Evolutionary conservation across 169 alveolate species (phyloP).

Genomic region (Plasmodium coatneyi): DNA sequence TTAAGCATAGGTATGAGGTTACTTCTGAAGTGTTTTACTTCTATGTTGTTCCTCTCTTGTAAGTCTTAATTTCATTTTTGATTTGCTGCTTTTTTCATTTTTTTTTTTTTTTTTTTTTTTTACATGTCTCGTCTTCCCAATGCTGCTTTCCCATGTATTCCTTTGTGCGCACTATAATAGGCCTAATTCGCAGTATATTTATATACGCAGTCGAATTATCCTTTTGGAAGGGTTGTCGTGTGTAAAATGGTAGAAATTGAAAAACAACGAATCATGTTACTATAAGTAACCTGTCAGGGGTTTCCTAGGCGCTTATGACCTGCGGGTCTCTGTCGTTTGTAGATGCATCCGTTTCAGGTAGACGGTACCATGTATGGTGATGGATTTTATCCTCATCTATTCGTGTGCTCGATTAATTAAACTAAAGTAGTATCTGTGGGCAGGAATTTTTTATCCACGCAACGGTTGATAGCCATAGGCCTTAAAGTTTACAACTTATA

Average conservation of each 20-base stretch:
- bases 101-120: not conserved
- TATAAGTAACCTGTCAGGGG: not conserved
- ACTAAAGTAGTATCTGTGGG: not conserved
- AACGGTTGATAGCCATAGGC: not conserved
- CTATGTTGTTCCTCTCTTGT: not conserved
- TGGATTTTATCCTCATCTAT: not conserved
- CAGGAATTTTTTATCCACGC: not conserved
- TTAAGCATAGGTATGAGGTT: not conserved
- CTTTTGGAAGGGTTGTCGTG: not conserved
- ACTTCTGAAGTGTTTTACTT: not conserved
- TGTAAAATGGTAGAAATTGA: not conserved
- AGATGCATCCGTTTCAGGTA: not conserved
- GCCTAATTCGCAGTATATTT: not conserved
- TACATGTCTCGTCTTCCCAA: not conserved
- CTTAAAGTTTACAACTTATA: not conserved
- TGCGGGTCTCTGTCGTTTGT: not conserved
- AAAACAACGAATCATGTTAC: not conserved
- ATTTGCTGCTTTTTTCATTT: not conserved
- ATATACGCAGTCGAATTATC: not conserved
- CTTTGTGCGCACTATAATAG: not conserved
- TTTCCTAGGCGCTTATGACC: slow-evolving; percentile 3
- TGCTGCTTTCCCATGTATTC: not conserved
- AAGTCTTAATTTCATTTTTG: not conserved
- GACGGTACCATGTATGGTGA: not conserved
- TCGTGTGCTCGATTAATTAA: not conserved